Conservation (phyloP, 495 filamentous ascomycete genomes). For the Neurospora sp. region DNA sequence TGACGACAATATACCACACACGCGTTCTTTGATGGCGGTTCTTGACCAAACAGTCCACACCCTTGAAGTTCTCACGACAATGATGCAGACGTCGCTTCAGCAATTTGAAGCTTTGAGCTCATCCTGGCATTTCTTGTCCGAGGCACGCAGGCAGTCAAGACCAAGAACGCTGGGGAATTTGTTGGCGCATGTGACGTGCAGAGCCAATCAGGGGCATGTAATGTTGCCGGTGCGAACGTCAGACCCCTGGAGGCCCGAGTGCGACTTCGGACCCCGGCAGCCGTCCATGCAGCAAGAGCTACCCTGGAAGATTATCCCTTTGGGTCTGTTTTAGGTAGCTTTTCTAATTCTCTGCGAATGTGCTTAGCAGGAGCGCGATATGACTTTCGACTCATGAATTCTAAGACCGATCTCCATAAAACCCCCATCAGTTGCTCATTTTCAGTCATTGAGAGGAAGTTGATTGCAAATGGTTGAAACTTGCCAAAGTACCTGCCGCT, state of each 20-base stretch:
- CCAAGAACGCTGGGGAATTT: background rate
- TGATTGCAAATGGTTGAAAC: background rate
- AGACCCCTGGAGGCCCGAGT: background rate
- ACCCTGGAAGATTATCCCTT: background rate
- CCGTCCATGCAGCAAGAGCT: background rate
- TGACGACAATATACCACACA: background rate
- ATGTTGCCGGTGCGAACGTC: background rate
- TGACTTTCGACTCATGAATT: background rate
- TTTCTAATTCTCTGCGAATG: background rate
- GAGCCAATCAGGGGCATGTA: background rate
- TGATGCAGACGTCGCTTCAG: background rate
- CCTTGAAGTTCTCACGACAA: background rate
- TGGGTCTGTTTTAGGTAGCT: background rate
- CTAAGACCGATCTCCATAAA: background rate
- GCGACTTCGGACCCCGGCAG: background rate
- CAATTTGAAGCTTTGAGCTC: background rate
- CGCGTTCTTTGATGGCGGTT: background rate
- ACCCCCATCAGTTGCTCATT: background rate
- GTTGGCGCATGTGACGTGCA: background rate
- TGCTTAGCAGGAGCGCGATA: background rate
- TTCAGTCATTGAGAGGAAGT: background rate
- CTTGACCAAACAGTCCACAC: background rate
- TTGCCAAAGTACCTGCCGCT: background rate
- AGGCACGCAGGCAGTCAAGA: background rate
- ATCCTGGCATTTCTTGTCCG: background rate